Evolutionary conservation across 2,329 filamentous ascomycete genomes (phyloP).

Genomic region (Gaeumannomyces tritici): DNA sequence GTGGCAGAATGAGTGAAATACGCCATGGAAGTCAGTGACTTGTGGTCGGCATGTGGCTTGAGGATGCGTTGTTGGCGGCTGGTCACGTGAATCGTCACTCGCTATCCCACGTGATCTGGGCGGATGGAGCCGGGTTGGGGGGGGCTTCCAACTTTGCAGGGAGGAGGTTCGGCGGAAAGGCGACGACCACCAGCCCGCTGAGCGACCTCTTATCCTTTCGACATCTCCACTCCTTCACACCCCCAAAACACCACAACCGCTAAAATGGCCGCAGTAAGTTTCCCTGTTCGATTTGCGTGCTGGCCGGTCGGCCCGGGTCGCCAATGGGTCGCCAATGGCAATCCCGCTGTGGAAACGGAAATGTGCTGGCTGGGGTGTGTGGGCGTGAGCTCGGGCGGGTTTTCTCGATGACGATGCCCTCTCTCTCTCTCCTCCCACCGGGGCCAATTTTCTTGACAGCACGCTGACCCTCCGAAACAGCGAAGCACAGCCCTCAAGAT

Average conservation of each 20-base stretch:
- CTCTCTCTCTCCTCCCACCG: constrained; percentile 5
- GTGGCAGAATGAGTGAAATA: too few species aligned
- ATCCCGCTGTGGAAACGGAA: too few species aligned
- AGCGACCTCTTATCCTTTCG: constrained; percentile 23
- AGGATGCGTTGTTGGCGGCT: too few species aligned
- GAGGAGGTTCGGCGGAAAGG: constrained; percentile 1
- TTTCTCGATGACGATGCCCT: too few species aligned
- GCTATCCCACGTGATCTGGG: neutral
- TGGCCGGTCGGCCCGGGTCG: neutral
- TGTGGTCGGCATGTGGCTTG: too few species aligned
- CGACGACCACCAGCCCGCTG: neutral
- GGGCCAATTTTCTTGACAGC: too few species aligned
- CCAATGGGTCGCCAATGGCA: constrained; percentile 1
- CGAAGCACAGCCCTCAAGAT: constrained; percentile 98
- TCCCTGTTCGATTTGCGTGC: constrained; percentile 10
- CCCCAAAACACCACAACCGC: constrained; percentile 29
- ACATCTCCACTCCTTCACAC: constrained; percentile 37
- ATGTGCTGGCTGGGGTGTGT: too few species aligned
- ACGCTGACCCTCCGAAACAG: constrained; percentile 33
- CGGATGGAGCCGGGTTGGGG: neutral
- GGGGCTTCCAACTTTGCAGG: constrained; percentile 2
- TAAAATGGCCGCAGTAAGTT: constrained; percentile 64
- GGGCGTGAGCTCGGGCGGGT: too few species aligned
- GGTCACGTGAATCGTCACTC: neutral
- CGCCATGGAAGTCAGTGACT: too few species aligned